These are phyloP conservation scores for Leptosphaerulina australis DNA, from an alignment of 2,329 filamentous ascomycete species.

Conservation along the genomic window DNA sequence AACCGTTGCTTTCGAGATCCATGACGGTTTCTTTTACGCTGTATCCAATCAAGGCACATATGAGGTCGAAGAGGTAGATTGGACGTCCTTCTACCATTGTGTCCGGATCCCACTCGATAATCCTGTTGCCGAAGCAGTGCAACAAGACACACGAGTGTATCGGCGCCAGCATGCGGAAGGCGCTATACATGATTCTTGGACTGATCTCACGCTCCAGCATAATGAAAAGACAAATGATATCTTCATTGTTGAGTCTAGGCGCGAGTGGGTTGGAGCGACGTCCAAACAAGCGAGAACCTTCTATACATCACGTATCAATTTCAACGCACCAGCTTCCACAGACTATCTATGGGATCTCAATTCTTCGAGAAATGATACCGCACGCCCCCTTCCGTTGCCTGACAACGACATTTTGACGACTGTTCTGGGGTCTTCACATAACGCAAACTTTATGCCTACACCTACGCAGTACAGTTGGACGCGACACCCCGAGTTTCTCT, in stretches of 20 bases:
- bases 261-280: slow-evolving; percentile 65
- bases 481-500: slow-evolving; percentile 54
- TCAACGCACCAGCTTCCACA: slow-evolving; percentile 20
- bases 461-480: slow-evolving; percentile 50
- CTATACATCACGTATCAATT: slow-evolving; percentile 66
- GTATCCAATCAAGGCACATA: slow-evolving; percentile 69
- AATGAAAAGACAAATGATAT: slow-evolving; percentile 65
- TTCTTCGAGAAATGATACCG: neutral
- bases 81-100: slow-evolving; percentile 73
- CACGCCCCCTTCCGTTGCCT: slow-evolving; percentile 26
- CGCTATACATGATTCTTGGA: slow-evolving; percentile 76
- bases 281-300: slow-evolving; percentile 68
- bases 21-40: slow-evolving; percentile 70
- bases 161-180: slow-evolving; percentile 72
- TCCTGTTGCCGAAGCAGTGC: slow-evolving; percentile 49
- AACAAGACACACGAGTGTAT: slow-evolving; percentile 62
- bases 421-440: slow-evolving; percentile 40
- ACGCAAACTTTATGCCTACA: slow-evolving; percentile 48
- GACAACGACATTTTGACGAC: slow-evolving; percentile 35
- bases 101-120: slow-evolving; percentile 64
- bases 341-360: slow-evolving; percentile 13
- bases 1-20: slow-evolving; percentile 73
- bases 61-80: slow-evolving; percentile 67
- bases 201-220: slow-evolving; percentile 65
- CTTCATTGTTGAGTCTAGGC: slow-evolving; percentile 69